These are phyloP conservation scores for Yarrowia keelungensis DNA, from an alignment of 805 yeast species.

Conservation along the genomic window DNA sequence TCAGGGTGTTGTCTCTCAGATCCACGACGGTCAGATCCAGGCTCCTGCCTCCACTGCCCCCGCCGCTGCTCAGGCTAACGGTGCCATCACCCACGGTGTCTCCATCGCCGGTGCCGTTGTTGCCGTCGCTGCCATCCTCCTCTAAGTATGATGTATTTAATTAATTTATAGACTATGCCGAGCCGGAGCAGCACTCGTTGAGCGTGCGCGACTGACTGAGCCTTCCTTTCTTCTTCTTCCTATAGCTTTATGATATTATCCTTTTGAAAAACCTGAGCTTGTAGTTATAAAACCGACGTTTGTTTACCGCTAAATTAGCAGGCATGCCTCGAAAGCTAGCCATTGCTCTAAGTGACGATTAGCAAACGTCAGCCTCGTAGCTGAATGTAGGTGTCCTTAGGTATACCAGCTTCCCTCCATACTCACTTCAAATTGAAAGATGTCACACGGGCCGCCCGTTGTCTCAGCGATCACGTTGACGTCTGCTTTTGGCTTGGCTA, in stretches of 20 bases:
- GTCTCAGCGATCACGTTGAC: not conserved
- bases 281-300: not conserved
- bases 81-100: slow-evolving; percentile 28
- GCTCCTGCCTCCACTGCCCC: slow-evolving; percentile 28
- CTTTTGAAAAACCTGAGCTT: not conserved
- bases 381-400: too few relatives aligned
- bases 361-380: not conserved
- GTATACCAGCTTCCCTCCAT: not conserved
- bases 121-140: slow-evolving; percentile 34
- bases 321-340: not conserved
- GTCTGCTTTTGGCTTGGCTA: not conserved
- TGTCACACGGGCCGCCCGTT: not conserved
- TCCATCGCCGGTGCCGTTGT: slow-evolving; percentile 29
- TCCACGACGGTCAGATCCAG: slow-evolving; percentile 36
- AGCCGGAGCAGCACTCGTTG: slow-evolving; percentile 21
- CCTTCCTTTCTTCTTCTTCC: slow-evolving; percentile 16
- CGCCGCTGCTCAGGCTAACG: slow-evolving; percentile 37
- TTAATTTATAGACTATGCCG: slow-evolving; percentile 34
- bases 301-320: slow-evolving; percentile 14
- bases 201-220: slow-evolving; percentile 27
- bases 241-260: slow-evolving; percentile 14
- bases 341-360: not conserved
- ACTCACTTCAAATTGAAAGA: not conserved
- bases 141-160: slow-evolving; percentile 34
- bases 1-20: slow-evolving; percentile 29